Evolutionary conservation across 306 rosid genomes (phyloP), one percentile per base, ranked within the genome.

Genomic region (Mucuna pruriens): DNA sequence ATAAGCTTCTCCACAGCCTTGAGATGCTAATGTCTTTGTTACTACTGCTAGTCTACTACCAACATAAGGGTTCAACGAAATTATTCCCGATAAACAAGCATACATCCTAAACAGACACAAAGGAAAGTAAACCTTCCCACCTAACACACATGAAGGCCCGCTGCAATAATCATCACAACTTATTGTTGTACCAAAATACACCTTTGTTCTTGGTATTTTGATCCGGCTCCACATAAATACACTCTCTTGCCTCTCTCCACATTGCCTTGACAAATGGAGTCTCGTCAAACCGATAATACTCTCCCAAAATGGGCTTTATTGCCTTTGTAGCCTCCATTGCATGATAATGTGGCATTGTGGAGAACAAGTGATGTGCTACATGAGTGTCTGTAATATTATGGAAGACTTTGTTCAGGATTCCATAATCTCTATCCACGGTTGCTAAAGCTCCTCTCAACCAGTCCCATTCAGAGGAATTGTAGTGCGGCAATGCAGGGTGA

Each of bases 251-350:
- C 90, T 93, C 99, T 77, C 99, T 88, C 90, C 90, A 95, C 88
- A 86, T 74, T 61, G 99, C 98, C 84, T 88, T 88, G 83, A 48
- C 58, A 52, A 93, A 42, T 10, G 97, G 92, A 2, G 97, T 93
- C 55, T 83, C 85, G 29, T 93, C 98, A 1, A 90, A 79, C 61
- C 87, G 94, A 73, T 95, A 95, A 57, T 95, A 95, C 5, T 93
- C 94, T 5, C 99, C 99, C 92, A 95, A 88, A 61, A 93, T 83
- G 6, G 98, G 97, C 81, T 87, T 91, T 44, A 95, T 93, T 15
- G 90, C 97, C 74, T 87, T 91, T n/a, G 99, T 95, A 25, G 99
- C 98, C 80, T 95, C 99, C 98, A 90, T 89, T 60, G 99, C 99
- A 58, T 95, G 92, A 78, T 95, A 95, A 70, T 95, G 98, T 1